Evolutionary conservation across 768 basidiomycete species (phyloP).

Genomic region (Boletus rufocinnamomeus): DNA sequence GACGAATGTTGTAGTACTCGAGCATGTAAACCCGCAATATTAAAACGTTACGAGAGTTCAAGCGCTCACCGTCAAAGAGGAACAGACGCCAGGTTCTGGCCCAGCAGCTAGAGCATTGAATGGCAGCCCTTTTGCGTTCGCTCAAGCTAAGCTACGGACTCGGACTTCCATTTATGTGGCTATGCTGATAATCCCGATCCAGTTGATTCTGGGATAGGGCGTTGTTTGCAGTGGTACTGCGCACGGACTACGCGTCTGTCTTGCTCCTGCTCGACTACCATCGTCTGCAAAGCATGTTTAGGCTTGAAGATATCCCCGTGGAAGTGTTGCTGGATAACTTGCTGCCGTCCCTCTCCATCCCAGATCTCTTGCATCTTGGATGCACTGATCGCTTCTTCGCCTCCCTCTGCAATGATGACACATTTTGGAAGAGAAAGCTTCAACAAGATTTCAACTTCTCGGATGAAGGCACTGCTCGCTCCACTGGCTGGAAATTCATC

Average conservation of each 20-base stretch:
- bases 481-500: constrained; percentile 77
- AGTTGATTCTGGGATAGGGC: constrained; percentile 16
- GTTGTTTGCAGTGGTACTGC: constrained; percentile 2
- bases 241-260: constrained; percentile 3
- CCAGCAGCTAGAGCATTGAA: not conserved
- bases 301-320: constrained; percentile 59
- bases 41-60: not conserved
- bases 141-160: too few relatives aligned
- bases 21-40: not conserved
- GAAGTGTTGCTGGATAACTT: constrained; percentile 81
- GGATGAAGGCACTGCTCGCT: constrained; percentile 67
- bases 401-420: constrained; percentile 63
- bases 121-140: not conserved
- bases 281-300: constrained; percentile 33
- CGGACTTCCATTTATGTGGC: constrained; percentile 22
- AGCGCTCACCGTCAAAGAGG: not conserved
- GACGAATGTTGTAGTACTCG: not conserved
- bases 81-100: not conserved
- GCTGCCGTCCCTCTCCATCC: constrained; percentile 53
- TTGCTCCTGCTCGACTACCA: constrained; percentile 6
- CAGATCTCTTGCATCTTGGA: constrained; percentile 59
- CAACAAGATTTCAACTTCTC: constrained; percentile 78
- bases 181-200: constrained; percentile 24
- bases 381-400: constrained; percentile 68
- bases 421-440: constrained; percentile 75